A percentile compares a stretch with the other conserved stretches of the same genome.
These are phyloP conservation scores for Testicularia cyperi DNA, from an alignment of 1,284 basidiomycete genomes.

Conservation along the genomic window DNA sequence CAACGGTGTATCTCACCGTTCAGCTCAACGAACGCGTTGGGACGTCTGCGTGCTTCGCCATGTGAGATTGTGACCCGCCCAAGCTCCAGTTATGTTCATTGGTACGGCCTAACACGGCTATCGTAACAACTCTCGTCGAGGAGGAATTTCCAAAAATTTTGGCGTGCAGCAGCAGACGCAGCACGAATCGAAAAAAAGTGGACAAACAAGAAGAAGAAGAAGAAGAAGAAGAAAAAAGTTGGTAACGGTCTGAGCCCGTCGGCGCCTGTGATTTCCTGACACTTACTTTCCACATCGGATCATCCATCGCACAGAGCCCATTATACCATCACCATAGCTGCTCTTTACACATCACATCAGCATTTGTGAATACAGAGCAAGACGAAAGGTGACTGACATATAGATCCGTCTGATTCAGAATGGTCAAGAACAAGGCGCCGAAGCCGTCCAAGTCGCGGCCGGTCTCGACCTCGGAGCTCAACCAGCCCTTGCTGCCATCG, in stretches of 20 bases:
- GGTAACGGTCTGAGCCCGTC: constrained; percentile 5
- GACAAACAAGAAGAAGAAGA: neutral
- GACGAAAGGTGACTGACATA: too few relatives aligned
- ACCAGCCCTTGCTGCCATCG: constrained; percentile 65
- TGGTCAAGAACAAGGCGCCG: constrained; percentile 47
- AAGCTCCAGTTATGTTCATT: too few relatives aligned
- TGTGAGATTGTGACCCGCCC: too few relatives aligned
- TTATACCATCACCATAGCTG: neutral
- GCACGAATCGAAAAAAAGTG: constrained; percentile 4
- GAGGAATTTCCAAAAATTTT: constrained; percentile 1
- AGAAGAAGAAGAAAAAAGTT: constrained; percentile 11
- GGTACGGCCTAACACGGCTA: too few relatives aligned
- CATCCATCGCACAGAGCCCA: neutral
- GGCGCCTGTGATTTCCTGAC: too few relatives aligned
- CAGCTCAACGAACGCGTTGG: too few relatives aligned
- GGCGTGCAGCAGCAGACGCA: constrained; percentile 1
- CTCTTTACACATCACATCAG: neutral
- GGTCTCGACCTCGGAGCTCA: constrained; percentile 65
- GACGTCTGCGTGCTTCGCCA: too few relatives aligned
- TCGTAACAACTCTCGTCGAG: too few relatives aligned
- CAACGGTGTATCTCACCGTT: too few relatives aligned
- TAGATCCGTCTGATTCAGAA: too few relatives aligned
- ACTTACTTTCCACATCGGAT: too few relatives aligned
- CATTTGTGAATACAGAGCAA: too few relatives aligned
- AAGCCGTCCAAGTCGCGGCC: constrained; percentile 49